These are phyloP conservation scores for Linum lewisii DNA, from an alignment of 345 rosid genomes.

Conservation along the genomic window DNA sequence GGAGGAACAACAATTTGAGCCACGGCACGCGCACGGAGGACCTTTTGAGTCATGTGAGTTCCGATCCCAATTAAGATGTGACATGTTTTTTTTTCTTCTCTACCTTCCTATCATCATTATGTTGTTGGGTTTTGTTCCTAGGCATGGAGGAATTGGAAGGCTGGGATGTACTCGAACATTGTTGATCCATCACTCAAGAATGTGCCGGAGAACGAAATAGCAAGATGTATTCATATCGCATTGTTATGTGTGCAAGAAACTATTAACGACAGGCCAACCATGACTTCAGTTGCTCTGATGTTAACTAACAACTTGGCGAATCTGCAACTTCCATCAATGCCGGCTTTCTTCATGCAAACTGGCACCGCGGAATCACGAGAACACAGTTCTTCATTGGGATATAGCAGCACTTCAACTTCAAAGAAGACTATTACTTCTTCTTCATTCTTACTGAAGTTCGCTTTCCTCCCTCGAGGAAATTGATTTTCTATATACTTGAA, in stretches of 20 bases:
- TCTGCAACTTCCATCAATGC: background rate
- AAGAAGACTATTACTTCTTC: background rate
- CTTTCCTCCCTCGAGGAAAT: background rate
- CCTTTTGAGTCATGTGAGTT: slow-evolving; percentile 8
- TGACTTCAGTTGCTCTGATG: slow-evolving; percentile 1
- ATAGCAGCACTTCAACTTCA: background rate
- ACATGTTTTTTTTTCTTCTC: too few species aligned
- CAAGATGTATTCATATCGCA: slow-evolving; percentile 6
- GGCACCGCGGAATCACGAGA: background rate
- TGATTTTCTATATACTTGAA: background rate
- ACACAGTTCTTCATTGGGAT: background rate
- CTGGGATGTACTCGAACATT: background rate
- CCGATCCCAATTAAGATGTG: too few species aligned
- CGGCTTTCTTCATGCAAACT: background rate
- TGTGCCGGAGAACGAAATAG: background rate
- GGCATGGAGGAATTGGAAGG: background rate
- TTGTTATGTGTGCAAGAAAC: slow-evolving; percentile 7
- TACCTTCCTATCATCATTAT: too few species aligned
- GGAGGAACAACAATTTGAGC: slow-evolving; percentile 8
- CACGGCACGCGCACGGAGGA: slow-evolving; percentile 1
- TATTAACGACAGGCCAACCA: slow-evolving; percentile 1
- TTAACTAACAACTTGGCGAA: background rate
- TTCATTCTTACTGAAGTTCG: background rate
- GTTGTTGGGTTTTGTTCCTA: background rate
- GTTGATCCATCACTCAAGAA: background rate